Evolutionary conservation across 352 stramenopile genomes (phyloP), one percentile per base, ranked within the genome.

Genomic region (Pythium dissotocum): DNA sequence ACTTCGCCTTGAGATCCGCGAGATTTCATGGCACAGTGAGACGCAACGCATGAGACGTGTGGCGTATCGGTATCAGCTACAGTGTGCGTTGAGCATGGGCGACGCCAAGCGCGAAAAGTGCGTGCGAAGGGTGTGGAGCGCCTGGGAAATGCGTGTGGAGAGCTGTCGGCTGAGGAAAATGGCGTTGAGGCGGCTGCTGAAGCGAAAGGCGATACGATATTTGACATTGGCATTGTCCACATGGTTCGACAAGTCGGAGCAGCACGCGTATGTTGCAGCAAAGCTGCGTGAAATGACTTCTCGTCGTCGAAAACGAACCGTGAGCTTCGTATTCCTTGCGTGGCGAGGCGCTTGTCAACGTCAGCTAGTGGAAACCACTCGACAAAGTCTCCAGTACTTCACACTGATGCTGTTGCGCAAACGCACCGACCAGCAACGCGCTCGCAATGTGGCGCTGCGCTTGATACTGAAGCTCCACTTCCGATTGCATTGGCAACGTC

Each of bases 61-160:
- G 18, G 68, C 51, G 13, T 77, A 72, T 57, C 72, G 69, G 51
- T 83, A 77, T 53, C 73, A 78, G 59, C 42, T 80, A 30, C 71
- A 67, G n/a, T 80, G 73, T 12, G 68, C 73, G 35, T 58, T 83
- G 13, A 18, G 58, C 21, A 65, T 80, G 61, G 63, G 67, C 26
- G 71, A 80, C 33, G 62, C 56, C 26, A 76, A 63, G 18, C 63
- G 59, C 5, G 65, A 69, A 30, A 58, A 36, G 2, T 13, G 59
- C 2, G 48, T 69, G 24, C 70, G 76, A 13, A 18, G 1, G 8
- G 26, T 72, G 9, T 65, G 80, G 33, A 55, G 18, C 7, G 58
- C 54, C 7, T 83, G 76, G 76, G 63, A 46, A 42, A 9, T 4
- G 40, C n/a, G 35, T 4, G n/a, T 60, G 51, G 0, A 48, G 3